These are phyloP conservation scores for Rhynchosporium agropyri DNA, from an alignment of 2,329 filamentous ascomycete genomes.

Conservation along the genomic window DNA sequence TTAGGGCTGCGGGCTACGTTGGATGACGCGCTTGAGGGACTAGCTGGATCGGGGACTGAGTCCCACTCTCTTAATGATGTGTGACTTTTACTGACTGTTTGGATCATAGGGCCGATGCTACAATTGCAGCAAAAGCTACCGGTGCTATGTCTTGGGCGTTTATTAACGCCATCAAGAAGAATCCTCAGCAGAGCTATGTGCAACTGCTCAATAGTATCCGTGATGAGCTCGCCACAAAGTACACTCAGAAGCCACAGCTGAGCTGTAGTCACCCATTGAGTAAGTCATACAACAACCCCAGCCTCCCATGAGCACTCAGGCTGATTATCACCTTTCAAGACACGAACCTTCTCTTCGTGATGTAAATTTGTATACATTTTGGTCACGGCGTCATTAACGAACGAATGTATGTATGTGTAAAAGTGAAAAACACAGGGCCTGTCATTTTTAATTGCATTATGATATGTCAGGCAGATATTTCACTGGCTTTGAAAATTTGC, in stretches of 20 bases:
- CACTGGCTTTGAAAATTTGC: neutral
- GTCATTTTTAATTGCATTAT: neutral
- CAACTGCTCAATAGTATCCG: constrained; percentile 94
- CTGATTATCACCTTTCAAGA: constrained; percentile 46
- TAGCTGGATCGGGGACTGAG: constrained; percentile 9
- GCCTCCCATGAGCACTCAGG: neutral
- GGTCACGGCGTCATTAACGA: constrained; percentile 24
- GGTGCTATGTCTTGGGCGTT: constrained; percentile 99
- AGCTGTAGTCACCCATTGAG: constrained; percentile 95
- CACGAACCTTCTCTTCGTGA: constrained; percentile 64
- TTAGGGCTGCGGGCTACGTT: constrained; percentile 43
- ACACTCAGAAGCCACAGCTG: constrained; percentile 92
- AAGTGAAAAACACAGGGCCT: constrained; percentile 7
- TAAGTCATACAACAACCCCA: constrained; percentile 47
- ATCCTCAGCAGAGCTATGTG: constrained; percentile 94
- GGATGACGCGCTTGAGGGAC: constrained; percentile 29
- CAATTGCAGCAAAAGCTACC: constrained; percentile 81
- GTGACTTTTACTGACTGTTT: constrained; percentile 30
- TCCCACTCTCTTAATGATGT: neutral
- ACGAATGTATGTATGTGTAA: constrained; percentile 9
- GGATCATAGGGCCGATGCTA: constrained; percentile 75
- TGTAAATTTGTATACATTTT: constrained; percentile 47
- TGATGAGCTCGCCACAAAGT: constrained; percentile 83
- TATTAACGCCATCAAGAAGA: constrained; percentile 86
- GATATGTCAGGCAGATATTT: neutral